Base-by-base conservation (phyloP, 805 yeast genomes). In the Starmera pachycereana region DNA sequence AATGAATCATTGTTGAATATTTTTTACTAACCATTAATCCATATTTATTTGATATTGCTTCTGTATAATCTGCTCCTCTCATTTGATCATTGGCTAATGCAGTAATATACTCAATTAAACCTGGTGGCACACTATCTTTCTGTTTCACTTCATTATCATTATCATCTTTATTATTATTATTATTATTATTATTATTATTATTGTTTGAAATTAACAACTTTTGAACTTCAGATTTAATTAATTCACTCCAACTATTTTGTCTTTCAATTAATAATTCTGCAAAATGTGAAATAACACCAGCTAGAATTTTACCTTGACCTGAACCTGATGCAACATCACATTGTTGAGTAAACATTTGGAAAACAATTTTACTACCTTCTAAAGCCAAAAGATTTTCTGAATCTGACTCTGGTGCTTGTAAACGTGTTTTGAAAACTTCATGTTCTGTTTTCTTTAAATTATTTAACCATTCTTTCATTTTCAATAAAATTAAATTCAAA, bases 81-180 rank as follows among this genome's bases (percentile, higher is more conserved):
- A 78, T 74, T 59, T 83, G 94, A 49, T 89, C 92, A 59, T 87
- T 87, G 3, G 89, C 90, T 13, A 85, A 68, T 0, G 95, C 95
- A 12, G 84, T 73, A 39, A 84, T 61, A 59, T 87, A 87, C 52
- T 87, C 96, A 32, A 81, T 68, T 28, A 87, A 63, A 2, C 96
- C 96, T 19, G 84, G 77, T n/a, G 81, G 75, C 4, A 80, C 67
- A 43, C 65, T 57, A 49, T 63, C 60, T 44, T 65, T 57, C 49
- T 59, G 55, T 43, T 67, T 57, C 48, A 63, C 60, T 25, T 58
- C 68, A 1, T 61, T 61, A 34, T 58, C 54, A 7, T 41, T 38
- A 32, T 60, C 61, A 28, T 52, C 60, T 35, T 51, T 47, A 14
- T 49, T 54, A 35, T 62, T 38, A 32, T 60, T 61, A 27, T 52